Conservation (phyloP, 1,284 basidiomycete species). For the Abortiporus biennis region DNA sequence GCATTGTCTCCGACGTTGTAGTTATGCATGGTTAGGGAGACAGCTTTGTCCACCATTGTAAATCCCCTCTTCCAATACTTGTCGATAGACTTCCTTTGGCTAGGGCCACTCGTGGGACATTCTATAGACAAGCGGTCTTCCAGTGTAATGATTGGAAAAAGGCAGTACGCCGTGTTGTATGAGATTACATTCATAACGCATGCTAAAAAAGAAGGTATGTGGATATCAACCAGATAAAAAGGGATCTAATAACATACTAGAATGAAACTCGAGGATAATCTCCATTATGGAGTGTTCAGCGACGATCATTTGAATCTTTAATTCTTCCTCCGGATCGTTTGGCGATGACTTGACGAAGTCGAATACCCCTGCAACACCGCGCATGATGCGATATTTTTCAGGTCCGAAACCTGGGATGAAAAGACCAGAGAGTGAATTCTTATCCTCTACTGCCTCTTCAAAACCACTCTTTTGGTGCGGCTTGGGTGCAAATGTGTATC, state of each 20-base stretch:
- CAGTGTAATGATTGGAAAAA: slow-evolving; percentile 5
- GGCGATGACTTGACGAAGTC: neutral
- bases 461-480: neutral
- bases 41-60: neutral
- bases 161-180: slow-evolving; percentile 6
- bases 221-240: neutral
- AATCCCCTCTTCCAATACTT: neutral
- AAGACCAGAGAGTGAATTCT: neutral
- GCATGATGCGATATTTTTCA: neutral
- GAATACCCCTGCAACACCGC: slow-evolving; percentile 10
- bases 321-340: neutral
- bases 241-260: slow-evolving; percentile 27
- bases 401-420: neutral
- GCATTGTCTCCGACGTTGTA: too few relatives aligned
- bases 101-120: neutral
- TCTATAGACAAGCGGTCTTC: slow-evolving; percentile 1
- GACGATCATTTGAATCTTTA: slow-evolving; percentile 32
- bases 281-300: slow-evolving; percentile 23
- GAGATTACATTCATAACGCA: slow-evolving; percentile 11
- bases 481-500: slow-evolving; percentile 15
- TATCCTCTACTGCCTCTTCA: neutral
- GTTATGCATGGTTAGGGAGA: neutral
- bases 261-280: slow-evolving; percentile 36
- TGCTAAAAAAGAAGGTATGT: neutral
- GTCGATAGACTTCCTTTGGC: neutral